Percentiles rank a stretch among this genome's conserved stretches.
These are phyloP conservation scores for Leccinum broughii DNA, from an alignment of 768 basidiomycete species.

Conservation along the genomic window DNA sequence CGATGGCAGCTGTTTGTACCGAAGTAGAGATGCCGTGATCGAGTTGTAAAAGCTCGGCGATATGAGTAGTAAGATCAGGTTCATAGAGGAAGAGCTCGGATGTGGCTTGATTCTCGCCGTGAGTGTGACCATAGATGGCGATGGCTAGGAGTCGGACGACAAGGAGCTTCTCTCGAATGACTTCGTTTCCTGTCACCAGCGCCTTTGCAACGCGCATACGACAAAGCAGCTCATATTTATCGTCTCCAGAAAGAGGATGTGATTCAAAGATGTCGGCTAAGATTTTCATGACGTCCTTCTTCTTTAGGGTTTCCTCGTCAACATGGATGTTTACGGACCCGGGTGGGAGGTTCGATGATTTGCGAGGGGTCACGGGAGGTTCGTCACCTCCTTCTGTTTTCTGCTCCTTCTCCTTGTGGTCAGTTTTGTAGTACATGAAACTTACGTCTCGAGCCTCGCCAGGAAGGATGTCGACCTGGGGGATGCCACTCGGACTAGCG, in stretches of 20 bases:
- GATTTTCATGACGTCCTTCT: slow-evolving; percentile 71
- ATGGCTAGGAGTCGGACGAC: slow-evolving; percentile 81
- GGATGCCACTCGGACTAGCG: slow-evolving; percentile 51
- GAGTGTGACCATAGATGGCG: slow-evolving; percentile 88
- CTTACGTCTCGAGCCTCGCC: slow-evolving; percentile 75
- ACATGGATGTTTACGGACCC: slow-evolving; percentile 65
- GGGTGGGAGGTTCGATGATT: slow-evolving; percentile 35
- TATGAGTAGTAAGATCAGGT: slow-evolving; percentile 85
- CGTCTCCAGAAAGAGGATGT: slow-evolving; percentile 71
- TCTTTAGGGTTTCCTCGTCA: slow-evolving; percentile 57
- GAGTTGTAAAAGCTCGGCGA: slow-evolving; percentile 87
- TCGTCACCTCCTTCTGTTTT: slow-evolving; percentile 47
- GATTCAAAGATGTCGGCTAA: slow-evolving; percentile 71
- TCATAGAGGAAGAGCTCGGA: slow-evolving; percentile 90
- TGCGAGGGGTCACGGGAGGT: slow-evolving; percentile 49
- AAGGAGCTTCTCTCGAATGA: slow-evolving; percentile 77
- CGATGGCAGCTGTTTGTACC: slow-evolving; percentile 83
- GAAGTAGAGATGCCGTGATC: slow-evolving; percentile 67
- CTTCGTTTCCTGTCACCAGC: slow-evolving; percentile 55
- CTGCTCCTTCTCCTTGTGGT: slow-evolving; percentile 46
- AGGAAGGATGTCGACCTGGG: slow-evolving; percentile 63
- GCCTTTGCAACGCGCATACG: slow-evolving; percentile 80
- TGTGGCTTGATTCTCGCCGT: slow-evolving; percentile 74
- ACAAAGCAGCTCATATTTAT: slow-evolving; percentile 87
- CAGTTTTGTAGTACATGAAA: slow-evolving; percentile 79